Evolutionary conservation across 2,329 filamentous ascomycete genomes (phyloP).

Genomic region (Pestalotiopsis sp.): DNA sequence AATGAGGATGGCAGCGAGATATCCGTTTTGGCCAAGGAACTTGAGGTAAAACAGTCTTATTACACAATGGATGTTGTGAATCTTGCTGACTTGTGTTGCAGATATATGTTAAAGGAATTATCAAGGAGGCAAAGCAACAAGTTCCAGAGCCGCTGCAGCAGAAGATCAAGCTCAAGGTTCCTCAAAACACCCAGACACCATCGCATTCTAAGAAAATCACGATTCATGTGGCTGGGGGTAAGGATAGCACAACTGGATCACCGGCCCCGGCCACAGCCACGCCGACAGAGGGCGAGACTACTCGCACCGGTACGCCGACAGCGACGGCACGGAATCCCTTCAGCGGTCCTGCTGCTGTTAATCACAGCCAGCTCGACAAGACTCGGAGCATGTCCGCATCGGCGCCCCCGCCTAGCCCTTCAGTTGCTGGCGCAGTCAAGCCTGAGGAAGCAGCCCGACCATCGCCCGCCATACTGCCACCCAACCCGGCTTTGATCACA

Average conservation of each 20-base stretch:
- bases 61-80: background rate
- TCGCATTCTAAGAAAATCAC: constrained; percentile 66
- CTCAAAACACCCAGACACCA: constrained; percentile 47
- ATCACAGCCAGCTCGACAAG: constrained; percentile 37
- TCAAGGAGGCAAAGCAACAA: constrained; percentile 72
- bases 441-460: constrained; percentile 36
- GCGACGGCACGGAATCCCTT: constrained; percentile 29
- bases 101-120: constrained; percentile 68
- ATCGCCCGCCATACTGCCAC: constrained; percentile 33
- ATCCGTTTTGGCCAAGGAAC: constrained; percentile 72
- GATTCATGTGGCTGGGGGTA: constrained; percentile 64
- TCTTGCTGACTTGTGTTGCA: constrained; percentile 37
- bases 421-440: constrained; percentile 35
- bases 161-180: constrained; percentile 80
- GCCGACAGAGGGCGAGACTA: constrained; percentile 34
- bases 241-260: constrained; percentile 56
- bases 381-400: constrained; percentile 43
- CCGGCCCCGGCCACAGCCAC: constrained; percentile 44
- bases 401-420: constrained; percentile 49
- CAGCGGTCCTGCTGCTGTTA: constrained; percentile 27
- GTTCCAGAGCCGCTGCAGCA: constrained; percentile 74
- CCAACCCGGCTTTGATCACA: constrained; percentile 27
- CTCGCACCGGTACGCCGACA: constrained; percentile 32
- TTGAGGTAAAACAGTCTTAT: constrained; percentile 68
- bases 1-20: constrained; percentile 93